phyloP scores from a whole-genome alignment of 306 rosid genomes.

The Cucurbita argyrosperma region DNA sequence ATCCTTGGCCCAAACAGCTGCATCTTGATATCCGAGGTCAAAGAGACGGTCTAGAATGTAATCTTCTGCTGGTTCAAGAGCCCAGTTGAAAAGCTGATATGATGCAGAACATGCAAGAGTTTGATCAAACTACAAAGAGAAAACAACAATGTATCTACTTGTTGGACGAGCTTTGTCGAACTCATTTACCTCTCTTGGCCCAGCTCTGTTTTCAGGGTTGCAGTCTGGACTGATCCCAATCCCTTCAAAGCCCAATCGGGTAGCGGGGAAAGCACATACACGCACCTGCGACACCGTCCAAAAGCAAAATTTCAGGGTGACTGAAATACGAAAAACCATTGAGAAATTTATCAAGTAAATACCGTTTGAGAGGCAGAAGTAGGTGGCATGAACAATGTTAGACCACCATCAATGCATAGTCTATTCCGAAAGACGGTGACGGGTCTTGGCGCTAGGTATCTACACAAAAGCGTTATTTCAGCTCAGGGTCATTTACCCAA shows the following conservation, averaged over 20 bases:
- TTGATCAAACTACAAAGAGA: not conserved
- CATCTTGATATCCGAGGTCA: conserved; percentile 73
- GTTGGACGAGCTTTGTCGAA: not conserved
- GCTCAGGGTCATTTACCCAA: conserved; percentile 1
- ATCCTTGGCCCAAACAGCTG: conserved; percentile 69
- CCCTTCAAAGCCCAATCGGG: conserved; percentile 56
- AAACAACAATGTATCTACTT: not conserved
- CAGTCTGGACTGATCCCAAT: conserved; percentile 58
- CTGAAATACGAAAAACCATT: not conserved
- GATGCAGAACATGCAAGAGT: not conserved
- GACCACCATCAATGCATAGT: conserved; percentile 87
- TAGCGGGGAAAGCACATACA: conserved; percentile 79
- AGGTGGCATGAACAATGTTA: conserved; percentile 93
- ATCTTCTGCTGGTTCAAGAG: conserved; percentile 83
- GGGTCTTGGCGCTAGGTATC: conserved; percentile 90
- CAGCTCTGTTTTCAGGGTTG: conserved; percentile 40
- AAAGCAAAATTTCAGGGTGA: not conserved
- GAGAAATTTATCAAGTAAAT: not conserved
- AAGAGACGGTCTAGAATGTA: conserved; percentile 58
- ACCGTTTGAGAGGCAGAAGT: conserved; percentile 88
- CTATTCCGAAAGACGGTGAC: conserved; percentile 71
- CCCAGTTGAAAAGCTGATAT: conserved; percentile 49
- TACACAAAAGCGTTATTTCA: conserved; percentile 12
- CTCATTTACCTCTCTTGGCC: conserved; percentile 33
- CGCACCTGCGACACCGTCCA: conserved; percentile 31